These are phyloP conservation scores for Hanseniaspora pseudoguilliermondii DNA, from an alignment of 805 yeast genomes.

Conservation along the genomic window DNA sequence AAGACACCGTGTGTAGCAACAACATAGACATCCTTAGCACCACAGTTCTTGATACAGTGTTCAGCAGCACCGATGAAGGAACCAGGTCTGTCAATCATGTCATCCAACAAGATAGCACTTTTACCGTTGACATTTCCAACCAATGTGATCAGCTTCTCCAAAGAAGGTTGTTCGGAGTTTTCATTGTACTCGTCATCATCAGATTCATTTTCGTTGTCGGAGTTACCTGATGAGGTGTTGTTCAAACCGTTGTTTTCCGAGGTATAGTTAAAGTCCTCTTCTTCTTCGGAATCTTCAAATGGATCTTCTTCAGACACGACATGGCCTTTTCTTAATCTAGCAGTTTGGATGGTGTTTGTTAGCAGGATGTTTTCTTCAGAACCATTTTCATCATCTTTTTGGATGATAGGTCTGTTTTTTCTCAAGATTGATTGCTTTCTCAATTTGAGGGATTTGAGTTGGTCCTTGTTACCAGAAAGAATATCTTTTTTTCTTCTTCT, in stretches of 20 bases:
- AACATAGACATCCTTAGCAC: conserved; percentile 80
- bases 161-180: conserved; percentile 29
- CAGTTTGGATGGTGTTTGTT: conserved; percentile 79
- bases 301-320: conserved; percentile 67
- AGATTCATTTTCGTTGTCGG: conserved; percentile 41
- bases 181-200: conserved; percentile 78
- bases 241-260: conserved; percentile 24
- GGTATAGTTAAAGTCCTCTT: conserved; percentile 16
- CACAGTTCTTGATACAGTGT: conserved; percentile 89
- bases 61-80: conserved; percentile 96
- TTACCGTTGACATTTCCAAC: conserved; percentile 91
- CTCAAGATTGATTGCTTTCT: conserved; percentile 39
- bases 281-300: conserved; percentile 24
- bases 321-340: conserved; percentile 91
- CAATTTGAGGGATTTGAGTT: conserved; percentile 26
- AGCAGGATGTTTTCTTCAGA: conserved; percentile 56
- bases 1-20: conserved; percentile 95
- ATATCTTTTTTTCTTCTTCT: conserved; percentile 75
- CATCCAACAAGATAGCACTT: conserved; percentile 89
- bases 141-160: conserved; percentile 80
- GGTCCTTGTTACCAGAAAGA: conserved; percentile 31
- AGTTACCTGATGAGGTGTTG: conserved; percentile 21
- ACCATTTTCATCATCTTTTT: conserved; percentile 35
- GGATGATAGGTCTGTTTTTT: conserved; percentile 33
- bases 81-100: conserved; percentile 91